Evolutionary conservation across 2,329 filamentous ascomycete species (phyloP).

Genomic region (Xylaria multiplex): DNA sequence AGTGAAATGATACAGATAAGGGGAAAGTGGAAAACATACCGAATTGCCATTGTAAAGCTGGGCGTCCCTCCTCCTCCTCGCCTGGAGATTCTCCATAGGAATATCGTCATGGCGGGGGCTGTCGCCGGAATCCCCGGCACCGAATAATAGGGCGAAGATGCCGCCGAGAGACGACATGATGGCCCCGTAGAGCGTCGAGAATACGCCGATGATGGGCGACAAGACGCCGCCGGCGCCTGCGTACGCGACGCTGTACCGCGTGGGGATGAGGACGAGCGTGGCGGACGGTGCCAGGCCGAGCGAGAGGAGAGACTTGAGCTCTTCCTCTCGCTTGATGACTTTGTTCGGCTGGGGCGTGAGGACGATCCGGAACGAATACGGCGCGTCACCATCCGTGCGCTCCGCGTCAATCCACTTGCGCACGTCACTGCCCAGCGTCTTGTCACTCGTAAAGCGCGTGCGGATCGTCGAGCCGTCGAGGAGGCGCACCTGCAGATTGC

Average conservation of each 20-base stretch:
- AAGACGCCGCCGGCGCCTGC: slow-evolving; percentile 46
- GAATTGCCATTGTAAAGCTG: slow-evolving; percentile 94
- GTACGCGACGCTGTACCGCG: slow-evolving; percentile 60
- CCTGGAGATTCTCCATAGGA: slow-evolving; percentile 47
- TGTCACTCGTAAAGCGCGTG: slow-evolving; percentile 71
- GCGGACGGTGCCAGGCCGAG: slow-evolving; percentile 81
- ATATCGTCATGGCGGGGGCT: slow-evolving; percentile 38
- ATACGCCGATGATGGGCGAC: slow-evolving; percentile 41
- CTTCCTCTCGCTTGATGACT: slow-evolving; percentile 78
- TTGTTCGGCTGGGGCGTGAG: slow-evolving; percentile 80
- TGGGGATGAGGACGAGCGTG: slow-evolving; percentile 82
- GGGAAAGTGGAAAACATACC: slow-evolving; percentile 59
- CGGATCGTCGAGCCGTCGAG: slow-evolving; percentile 86
- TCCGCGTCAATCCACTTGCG: slow-evolving; percentile 79
- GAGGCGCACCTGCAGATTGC: slow-evolving; percentile 79
- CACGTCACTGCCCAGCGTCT: slow-evolving; percentile 72
- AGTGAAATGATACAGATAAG: background rate
- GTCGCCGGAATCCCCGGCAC: slow-evolving; percentile 22
- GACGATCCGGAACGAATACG: slow-evolving; percentile 87
- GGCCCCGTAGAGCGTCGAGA: slow-evolving; percentile 37
- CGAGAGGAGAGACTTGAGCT: slow-evolving; percentile 72
- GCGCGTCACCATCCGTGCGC: slow-evolving; percentile 64
- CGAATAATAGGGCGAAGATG: slow-evolving; percentile 41
- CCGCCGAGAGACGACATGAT: slow-evolving; percentile 44
- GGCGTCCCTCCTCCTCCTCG: slow-evolving; percentile 57